Base-by-base conservation (phyloP, 345 rosid species). In the Durio zibethinus region DNA sequence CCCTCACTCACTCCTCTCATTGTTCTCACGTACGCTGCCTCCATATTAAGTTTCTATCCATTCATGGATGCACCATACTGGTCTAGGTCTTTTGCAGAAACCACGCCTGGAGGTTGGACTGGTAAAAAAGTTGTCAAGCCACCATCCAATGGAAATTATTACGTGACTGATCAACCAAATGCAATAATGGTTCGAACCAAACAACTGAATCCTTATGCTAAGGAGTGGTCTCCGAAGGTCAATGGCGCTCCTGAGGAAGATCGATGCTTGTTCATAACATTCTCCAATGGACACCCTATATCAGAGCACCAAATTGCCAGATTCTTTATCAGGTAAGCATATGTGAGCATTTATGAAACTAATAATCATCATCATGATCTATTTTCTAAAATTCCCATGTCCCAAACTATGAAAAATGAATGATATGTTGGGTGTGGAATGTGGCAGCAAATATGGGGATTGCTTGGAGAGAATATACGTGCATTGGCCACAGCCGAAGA, bases 381-480 rank as follows among this genome's bases (percentile, higher is more conserved):
- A 3, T 5, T 5, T 35, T 35, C 5, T 38, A 6, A 38, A 5
- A 38, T 38, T 38, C 38, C 5, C 38, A 4, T 2, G 4, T 0
- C 40, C 5, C 7, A 5, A 31, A 31, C 33, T 38, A 10, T 15
- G 48, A 10, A 3, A 43, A 8, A 38, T 38, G 0, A 38, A 38
- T 38, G 7, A 38, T 38, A 38, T 6, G 40, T 6, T 38, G 40
- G 4, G 38, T 35, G 38, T 35, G 38, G 5, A 35, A 0, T 33
- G 27, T 65, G 69, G 48, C 48, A 65, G 87, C 20, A 50, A 42
- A 40, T 86, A 64, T 73, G 87, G 87, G n/a, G 18, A 27, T 0
- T 77, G 83, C 61, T 79, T 84, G 72, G 87, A 84, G 33, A 79
- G 75, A 16, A 81, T 86, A 31, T 84, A 84, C 47, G 83, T 86